Percentiles rank a stretch among this genome's conserved stretches.
phyloP scores from a whole-genome alignment of 2,329 filamentous ascomycete genomes.

The Clathrospora elynae region DNA sequence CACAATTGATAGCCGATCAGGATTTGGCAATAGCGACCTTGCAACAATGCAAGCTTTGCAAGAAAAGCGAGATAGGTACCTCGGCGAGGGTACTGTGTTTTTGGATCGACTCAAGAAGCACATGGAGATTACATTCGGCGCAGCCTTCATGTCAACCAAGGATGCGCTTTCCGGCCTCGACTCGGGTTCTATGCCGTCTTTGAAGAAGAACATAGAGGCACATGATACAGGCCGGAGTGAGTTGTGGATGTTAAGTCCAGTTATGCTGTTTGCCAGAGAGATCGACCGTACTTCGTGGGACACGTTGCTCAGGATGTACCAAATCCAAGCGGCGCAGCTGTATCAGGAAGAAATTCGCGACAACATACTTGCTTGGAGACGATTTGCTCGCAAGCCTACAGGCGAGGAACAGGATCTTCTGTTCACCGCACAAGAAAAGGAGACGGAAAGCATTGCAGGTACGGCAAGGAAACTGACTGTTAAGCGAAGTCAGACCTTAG shows the following conservation, averaged over 20 bases:
- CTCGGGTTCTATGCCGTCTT: conserved; percentile 52
- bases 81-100: conserved; percentile 75
- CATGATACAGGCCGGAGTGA: conserved; percentile 73
- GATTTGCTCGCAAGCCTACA: conserved; percentile 72
- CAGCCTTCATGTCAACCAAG: conserved; percentile 72
- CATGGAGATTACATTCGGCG: conserved; percentile 79
- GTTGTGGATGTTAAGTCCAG: conserved; percentile 85
- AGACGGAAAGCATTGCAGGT: conserved; percentile 69
- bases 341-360: conserved; percentile 85
- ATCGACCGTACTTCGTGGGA: conserved; percentile 84
- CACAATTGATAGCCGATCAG: conserved; percentile 51
- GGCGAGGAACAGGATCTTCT: conserved; percentile 81
- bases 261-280: conserved; percentile 87
- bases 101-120: conserved; percentile 79
- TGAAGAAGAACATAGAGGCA: conserved; percentile 69
- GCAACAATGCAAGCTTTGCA: conserved; percentile 90
- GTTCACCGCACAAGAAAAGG: conserved; percentile 90
- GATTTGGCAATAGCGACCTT: conserved; percentile 74
- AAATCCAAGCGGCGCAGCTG: conserved; percentile 73
- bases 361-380: conserved; percentile 78
- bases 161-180: conserved; percentile 61
- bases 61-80: conserved; percentile 91
- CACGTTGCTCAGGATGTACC: conserved; percentile 77
- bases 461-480: conserved; percentile 89
- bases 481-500: conserved; percentile 87